These are phyloP conservation scores for Wallacemonas sp. DNA, from an alignment of 208 protist species.

Conservation along the genomic window DNA sequence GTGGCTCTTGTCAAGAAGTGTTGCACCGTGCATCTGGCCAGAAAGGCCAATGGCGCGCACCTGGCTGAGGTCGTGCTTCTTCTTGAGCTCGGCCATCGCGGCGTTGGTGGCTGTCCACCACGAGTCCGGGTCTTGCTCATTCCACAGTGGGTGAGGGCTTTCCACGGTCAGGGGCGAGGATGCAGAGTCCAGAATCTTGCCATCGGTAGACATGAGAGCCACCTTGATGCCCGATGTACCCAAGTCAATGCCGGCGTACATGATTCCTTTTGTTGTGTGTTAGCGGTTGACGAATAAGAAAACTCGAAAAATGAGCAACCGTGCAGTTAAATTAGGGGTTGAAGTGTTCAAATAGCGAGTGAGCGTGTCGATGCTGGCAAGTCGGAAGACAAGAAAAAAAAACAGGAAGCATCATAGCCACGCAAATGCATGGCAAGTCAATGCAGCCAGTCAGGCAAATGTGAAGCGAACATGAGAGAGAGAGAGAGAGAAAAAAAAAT, in stretches of 20 bases:
- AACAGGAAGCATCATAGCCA: conserved; percentile 10
- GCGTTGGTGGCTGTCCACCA: conserved; percentile 67
- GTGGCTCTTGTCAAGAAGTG: conserved; percentile 56
- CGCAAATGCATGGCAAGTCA: not conserved
- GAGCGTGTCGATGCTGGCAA: no score
- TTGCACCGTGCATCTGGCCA: conserved; percentile 74
- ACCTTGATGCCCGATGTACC: conserved; percentile 77
- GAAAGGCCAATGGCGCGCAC: conserved; percentile 66
- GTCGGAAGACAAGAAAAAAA: conserved; percentile 1
- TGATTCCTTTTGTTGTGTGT: no score
- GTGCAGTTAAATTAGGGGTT: no score
- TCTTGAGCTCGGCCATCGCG: conserved; percentile 50
- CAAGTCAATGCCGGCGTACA: conserved; percentile 77
- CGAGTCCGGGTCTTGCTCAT: conserved; percentile 61
- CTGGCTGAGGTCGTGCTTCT: conserved; percentile 47
- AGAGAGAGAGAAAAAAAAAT: conserved; percentile 12
- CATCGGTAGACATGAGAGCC: conserved; percentile 51
- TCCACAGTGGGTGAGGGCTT: conserved; percentile 69
- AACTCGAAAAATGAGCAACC: conserved; percentile 14
- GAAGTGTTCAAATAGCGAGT: no score
- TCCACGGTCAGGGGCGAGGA: conserved; percentile 42
- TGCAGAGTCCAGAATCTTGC: conserved; percentile 59
- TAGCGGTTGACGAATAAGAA: conserved; percentile 2
- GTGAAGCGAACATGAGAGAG: conserved; percentile 4
- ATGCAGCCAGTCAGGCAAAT: no score